Conservation (phyloP, 106 monocot species). For the Acorus gramineus region DNA sequence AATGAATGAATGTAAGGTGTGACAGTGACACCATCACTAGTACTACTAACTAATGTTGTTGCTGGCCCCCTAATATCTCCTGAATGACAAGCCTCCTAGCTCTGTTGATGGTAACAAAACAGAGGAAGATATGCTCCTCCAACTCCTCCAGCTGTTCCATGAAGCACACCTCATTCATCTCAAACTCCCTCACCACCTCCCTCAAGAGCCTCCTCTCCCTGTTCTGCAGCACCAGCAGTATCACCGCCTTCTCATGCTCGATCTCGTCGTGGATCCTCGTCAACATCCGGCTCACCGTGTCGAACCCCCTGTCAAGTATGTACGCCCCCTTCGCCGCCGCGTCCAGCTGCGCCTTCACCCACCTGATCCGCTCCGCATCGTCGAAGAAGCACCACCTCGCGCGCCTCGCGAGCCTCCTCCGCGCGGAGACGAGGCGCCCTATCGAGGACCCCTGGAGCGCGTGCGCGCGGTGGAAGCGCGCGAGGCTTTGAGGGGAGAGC, state of each 20-base stretch:
- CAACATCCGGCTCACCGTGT: conserved; percentile 76
- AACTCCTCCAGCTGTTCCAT: conserved; percentile 58
- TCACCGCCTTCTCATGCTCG: conserved; percentile 60
- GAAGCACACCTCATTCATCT: conserved; percentile 22
- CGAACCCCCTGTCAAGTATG: conserved; percentile 63
- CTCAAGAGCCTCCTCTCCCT: conserved; percentile 20
- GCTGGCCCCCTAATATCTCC: conserved; percentile 10
- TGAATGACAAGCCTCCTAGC: conserved; percentile 36
- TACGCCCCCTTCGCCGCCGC: conserved; percentile 77
- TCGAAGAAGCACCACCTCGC: neutral
- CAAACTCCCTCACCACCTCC: conserved; percentile 38
- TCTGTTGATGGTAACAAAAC: conserved; percentile 68
- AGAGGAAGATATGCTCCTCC: conserved; percentile 77
- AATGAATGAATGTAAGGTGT: too few species aligned
- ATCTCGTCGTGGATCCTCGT: conserved; percentile 72
- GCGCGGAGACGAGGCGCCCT: conserved; percentile 13
- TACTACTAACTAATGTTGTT: too few species aligned
- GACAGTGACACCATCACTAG: too few species aligned
- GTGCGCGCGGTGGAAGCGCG: conserved; percentile 28
- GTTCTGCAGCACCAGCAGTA: conserved; percentile 37
- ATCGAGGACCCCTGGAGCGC: conserved; percentile 22
- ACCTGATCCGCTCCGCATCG: conserved; percentile 1
- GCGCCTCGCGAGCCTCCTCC: neutral
- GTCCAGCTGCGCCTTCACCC: conserved; percentile 33
- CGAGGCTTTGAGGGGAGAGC: conserved; percentile 22